Conservation (phyloP, 352 stramenopile species). For the Phytophthora pluvialis region DNA sequence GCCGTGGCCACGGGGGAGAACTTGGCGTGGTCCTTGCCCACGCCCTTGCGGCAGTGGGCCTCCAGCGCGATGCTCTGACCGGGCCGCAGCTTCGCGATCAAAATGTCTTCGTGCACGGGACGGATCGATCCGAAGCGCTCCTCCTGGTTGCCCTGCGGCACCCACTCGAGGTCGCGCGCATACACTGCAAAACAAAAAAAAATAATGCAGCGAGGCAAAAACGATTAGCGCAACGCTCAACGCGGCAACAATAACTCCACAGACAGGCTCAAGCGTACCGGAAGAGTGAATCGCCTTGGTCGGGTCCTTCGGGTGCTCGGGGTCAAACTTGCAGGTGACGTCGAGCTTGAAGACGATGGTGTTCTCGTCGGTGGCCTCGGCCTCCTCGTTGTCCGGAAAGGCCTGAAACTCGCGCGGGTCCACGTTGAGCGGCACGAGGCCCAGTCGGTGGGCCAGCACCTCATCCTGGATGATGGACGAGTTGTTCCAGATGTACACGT, state of each 20-base stretch:
- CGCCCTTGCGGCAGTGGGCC: constrained; percentile 94
- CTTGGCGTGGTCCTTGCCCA: constrained; percentile 98
- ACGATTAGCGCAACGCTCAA: constrained; percentile 5
- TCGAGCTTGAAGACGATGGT: constrained; percentile 97
- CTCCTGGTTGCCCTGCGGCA: constrained; percentile 96
- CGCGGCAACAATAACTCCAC: not conserved
- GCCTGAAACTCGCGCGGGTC: constrained; percentile 88
- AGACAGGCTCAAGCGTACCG: constrained; percentile 39
- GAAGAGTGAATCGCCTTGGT: constrained; percentile 71
- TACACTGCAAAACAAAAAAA: constrained; percentile 74
- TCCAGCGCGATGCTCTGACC: constrained; percentile 97
- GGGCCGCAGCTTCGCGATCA: constrained; percentile 96
- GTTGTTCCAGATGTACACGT: constrained; percentile 95
- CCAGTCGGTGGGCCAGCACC: constrained; percentile 91
- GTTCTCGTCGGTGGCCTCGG: constrained; percentile 94
- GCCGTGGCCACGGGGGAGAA: constrained; percentile 97
- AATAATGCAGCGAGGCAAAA: not conserved
- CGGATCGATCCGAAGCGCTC: constrained; percentile 87
- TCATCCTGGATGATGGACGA: constrained; percentile 95
- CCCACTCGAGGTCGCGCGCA: constrained; percentile 94
- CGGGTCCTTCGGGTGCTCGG: constrained; percentile 66
- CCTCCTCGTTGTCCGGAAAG: constrained; percentile 88
- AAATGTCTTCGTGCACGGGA: constrained; percentile 95
- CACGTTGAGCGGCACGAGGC: constrained; percentile 85
- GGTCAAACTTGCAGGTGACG: constrained; percentile 88